Base-by-base conservation (phyloP, 495 filamentous ascomycete genomes). In the Penicillium angulare region DNA sequence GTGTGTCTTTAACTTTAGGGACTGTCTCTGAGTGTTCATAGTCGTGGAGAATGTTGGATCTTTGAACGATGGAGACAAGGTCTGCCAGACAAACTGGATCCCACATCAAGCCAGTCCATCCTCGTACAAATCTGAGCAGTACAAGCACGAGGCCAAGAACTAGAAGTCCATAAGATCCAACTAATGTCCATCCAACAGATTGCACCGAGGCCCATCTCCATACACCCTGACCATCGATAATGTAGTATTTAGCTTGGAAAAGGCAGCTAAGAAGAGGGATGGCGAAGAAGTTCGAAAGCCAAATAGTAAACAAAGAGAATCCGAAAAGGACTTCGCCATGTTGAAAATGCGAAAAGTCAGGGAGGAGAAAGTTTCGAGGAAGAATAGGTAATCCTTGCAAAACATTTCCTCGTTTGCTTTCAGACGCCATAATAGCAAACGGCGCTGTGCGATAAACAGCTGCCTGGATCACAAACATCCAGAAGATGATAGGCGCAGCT, bases 181-280 rank as follows among this genome's bases (percentile, higher is more conserved):
- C 81, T 31, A 91, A 68, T 2, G 84, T 82, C 90, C 90, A 96
- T 7, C 85, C 86, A 17, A 92, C 75, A 3, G 82, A 80, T 50
- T 88, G 81, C 1, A 89, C 87, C 0, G 86, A 78, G 6, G 88
- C 77, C 91, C 91, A 96, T 26, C 72, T 77, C 89, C 89, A 96
- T 4, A 59, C 53, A 9, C 70, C 73, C 39, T 74, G 57, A 4
- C 57, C 69, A 18, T 68, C 68, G 20, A 70, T 53, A 9, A 63
- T 60, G 49, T 70, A 76, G 68, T 61, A 81, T 38, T 77, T 75
- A 3, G 74, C 82, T 49, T 87, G 83, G 63, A 85, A 89, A 10
- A 82, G 57, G 53, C 76, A 84, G 56, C 82, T 81, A 29, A 87
- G 73, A 8, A 89, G 69, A 3, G 86, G 86, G 29, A 88, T 72